phyloP scores from a whole-genome alignment of 352 stramenopile genomes.

The Globisporangium solare region DNA sequence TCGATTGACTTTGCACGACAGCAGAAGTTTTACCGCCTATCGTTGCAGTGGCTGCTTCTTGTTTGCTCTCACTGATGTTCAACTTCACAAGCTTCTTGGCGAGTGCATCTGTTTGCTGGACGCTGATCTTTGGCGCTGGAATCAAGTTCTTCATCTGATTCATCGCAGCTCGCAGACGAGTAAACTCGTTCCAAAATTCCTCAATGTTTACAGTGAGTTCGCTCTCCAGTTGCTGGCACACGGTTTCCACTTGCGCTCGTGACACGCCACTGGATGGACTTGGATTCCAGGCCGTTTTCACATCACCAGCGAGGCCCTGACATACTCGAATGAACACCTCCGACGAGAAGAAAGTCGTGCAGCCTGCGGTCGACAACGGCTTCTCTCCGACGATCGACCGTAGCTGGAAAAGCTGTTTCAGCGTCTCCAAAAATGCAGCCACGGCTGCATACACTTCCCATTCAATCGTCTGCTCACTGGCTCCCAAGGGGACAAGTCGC shows the following conservation, averaged over 20 bases:
- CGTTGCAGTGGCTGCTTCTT: neutral
- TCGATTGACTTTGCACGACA: neutral
- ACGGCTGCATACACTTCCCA: slow-evolving; percentile 49
- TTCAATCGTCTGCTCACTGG: slow-evolving; percentile 29
- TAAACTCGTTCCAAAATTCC: slow-evolving; percentile 2
- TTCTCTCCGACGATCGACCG: slow-evolving; percentile 46
- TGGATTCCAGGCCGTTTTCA: slow-evolving; percentile 11
- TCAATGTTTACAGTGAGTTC: slow-evolving; percentile 1
- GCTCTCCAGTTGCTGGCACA: slow-evolving; percentile 1
- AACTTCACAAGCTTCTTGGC: slow-evolving; percentile 6
- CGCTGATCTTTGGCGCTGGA: neutral
- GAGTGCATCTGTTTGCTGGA: neutral
- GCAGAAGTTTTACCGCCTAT: neutral
- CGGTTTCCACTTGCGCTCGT: slow-evolving; percentile 19
- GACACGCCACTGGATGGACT: slow-evolving; percentile 15
- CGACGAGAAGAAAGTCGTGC: slow-evolving; percentile 52
- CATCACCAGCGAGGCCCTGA: slow-evolving; percentile 8
- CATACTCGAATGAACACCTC: slow-evolving; percentile 64
- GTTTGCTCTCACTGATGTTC: neutral
- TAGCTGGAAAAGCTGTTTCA: slow-evolving; percentile 57
- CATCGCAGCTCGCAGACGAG: neutral
- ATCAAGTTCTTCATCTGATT: slow-evolving; percentile 8
- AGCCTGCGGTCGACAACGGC: slow-evolving; percentile 26
- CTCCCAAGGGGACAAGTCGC: neutral
- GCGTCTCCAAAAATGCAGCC: slow-evolving; percentile 38